A percentile compares a stretch with the other conserved stretches of the same genome.
phyloP scores from a whole-genome alignment of 371 early-diverging fungal species.

The Mucor saturninus region DNA sequence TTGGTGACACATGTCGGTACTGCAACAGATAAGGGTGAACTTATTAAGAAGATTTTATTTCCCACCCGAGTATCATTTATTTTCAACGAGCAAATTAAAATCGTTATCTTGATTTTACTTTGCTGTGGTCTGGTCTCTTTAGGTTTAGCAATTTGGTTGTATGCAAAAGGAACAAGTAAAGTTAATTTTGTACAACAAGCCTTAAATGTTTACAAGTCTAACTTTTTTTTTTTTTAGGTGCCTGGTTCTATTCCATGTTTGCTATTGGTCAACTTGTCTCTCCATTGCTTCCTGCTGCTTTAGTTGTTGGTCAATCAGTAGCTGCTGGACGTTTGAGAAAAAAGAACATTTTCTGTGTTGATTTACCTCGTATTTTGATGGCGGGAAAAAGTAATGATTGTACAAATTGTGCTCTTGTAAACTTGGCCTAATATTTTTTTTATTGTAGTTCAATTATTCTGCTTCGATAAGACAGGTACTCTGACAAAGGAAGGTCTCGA shows the following conservation, averaged over 20 bases:
- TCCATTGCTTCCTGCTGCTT: slow-evolving; percentile 64
- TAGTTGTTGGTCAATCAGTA: slow-evolving; percentile 79
- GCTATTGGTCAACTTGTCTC: slow-evolving; percentile 74
- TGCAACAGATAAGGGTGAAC: slow-evolving; percentile 72
- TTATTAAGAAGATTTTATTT: slow-evolving; percentile 77
- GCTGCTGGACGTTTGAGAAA: slow-evolving; percentile 69
- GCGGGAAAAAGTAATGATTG: slow-evolving; percentile 77
- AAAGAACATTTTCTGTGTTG: slow-evolving; percentile 74
- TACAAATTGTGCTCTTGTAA: slow-evolving; percentile 76
- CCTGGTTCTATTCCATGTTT: slow-evolving; percentile 72
- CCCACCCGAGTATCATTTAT: slow-evolving; percentile 67
- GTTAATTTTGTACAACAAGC: slow-evolving; percentile 11
- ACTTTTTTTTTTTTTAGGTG: slow-evolving; percentile 10
- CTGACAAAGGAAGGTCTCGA: slow-evolving; percentile 69
- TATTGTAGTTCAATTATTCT: slow-evolving; percentile 80
- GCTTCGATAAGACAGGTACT: slow-evolving; percentile 78
- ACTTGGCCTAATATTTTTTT: slow-evolving; percentile 41
- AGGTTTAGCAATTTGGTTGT: slow-evolving; percentile 57
- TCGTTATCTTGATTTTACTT: slow-evolving; percentile 64
- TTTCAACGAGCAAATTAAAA: slow-evolving; percentile 71
- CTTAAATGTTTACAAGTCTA: slow-evolving; percentile 15
- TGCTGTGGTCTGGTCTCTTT: slow-evolving; percentile 62
- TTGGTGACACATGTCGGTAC: slow-evolving; percentile 75
- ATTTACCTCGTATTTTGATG: slow-evolving; percentile 83
- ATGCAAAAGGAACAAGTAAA: slow-evolving; percentile 42